A percentile compares a stretch with the other conserved stretches of the same genome.
Conservation (phyloP, 2,329 filamentous ascomycete species). For the Hypoxylon sp. region DNA sequence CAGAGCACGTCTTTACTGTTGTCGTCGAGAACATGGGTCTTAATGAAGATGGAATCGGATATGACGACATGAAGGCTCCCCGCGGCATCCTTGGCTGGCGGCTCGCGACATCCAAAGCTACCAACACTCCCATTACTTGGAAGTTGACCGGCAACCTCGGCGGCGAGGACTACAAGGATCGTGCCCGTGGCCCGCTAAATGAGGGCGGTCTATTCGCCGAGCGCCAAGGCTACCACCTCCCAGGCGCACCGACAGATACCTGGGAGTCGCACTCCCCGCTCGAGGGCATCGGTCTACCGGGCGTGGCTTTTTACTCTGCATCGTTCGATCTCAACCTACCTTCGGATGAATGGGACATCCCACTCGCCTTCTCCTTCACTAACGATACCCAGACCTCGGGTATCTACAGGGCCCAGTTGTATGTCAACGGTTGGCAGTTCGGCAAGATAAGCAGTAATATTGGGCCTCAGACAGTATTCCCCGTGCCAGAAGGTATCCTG, state of each 20-base stretch:
- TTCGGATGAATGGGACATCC: conserved; percentile 68
- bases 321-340: conserved; percentile 70
- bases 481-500: conserved; percentile 80
- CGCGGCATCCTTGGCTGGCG: conserved; percentile 74
- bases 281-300: conserved; percentile 63
- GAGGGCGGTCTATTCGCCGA: conserved; percentile 76
- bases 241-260: conserved; percentile 62
- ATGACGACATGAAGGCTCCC: conserved; percentile 73
- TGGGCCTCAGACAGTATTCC: conserved; percentile 79
- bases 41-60: conserved; percentile 71
- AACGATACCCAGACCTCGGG: conserved; percentile 55
- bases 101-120: conserved; percentile 55
- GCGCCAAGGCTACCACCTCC: conserved; percentile 74
- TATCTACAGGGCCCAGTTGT: conserved; percentile 74
- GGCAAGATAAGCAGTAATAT: conserved; percentile 73
- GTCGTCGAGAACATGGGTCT: conserved; percentile 81
- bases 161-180: conserved; percentile 74
- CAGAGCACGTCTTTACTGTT: conserved; percentile 75
- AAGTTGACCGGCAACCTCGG: conserved; percentile 78
- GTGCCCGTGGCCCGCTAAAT: conserved; percentile 74
- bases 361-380: conserved; percentile 72
- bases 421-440: conserved; percentile 83
- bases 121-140: conserved; percentile 64
- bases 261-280: conserved; percentile 57
- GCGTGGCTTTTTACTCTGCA: conserved; percentile 72